A percentile compares a stretch with the other conserved stretches of the same genome.
Evolutionary conservation across 2,329 filamentous ascomycete genomes (phyloP).

Genomic region (Fusarium sp.): DNA sequence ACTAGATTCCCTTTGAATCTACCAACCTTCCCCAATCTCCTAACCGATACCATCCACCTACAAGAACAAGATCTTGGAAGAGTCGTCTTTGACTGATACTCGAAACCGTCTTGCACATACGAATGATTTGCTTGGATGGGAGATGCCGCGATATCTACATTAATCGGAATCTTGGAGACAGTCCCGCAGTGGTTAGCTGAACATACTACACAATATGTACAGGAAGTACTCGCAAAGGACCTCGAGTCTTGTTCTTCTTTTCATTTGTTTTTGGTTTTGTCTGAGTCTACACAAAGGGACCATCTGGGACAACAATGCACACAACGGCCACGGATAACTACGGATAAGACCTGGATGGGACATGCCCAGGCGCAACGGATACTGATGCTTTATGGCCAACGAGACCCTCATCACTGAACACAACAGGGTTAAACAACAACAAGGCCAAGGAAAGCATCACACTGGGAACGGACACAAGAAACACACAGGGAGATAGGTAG

Average conservation of each 20-base stretch:
- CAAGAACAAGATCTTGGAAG: conserved; percentile 1
- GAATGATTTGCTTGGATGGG: neutral
- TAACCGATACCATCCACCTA: neutral
- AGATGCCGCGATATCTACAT: neutral
- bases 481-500: neutral
- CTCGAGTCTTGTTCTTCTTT: neutral
- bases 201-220: neutral
- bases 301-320: neutral
- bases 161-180: neutral
- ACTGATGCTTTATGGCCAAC: neutral
- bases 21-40: neutral
- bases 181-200: neutral
- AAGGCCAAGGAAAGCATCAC: neutral
- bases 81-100: neutral
- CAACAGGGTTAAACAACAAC: neutral
- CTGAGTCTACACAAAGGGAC: neutral
- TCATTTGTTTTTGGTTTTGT: neutral
- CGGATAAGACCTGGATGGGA: neutral
- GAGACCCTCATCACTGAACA: neutral
- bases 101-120: neutral
- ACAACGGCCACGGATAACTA: neutral
- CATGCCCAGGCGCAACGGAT: neutral
- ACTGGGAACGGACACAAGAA: neutral
- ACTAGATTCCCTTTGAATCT: neutral
- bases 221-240: neutral